Evolutionary conservation across 192 early-diverging fungal genomes (phyloP), one percentile per base, ranked within the genome.

Genomic region (Thamnidium elegans): DNA sequence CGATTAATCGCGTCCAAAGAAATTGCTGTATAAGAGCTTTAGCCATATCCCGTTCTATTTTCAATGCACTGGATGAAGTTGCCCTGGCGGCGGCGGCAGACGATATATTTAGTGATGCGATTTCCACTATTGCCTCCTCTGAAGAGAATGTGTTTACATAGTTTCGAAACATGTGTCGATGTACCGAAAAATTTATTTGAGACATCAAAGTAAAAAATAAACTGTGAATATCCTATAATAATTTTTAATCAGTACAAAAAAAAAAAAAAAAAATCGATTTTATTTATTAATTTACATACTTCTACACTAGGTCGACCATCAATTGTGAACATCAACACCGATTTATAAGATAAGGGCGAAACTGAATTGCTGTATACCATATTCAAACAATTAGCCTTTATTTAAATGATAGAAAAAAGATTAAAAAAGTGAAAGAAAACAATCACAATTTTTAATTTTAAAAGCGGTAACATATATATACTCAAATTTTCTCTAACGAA

Each of bases 271-370:
- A 34, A 55, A 55, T 55, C 30, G 14, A 9, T 10, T 32, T 3
- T 43, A 31, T 32, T 23, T 21, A 15, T 19, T 17, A n/a, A 62
- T 26, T 34, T 50, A 54, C 43, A 62, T 73, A 80, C 83, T 78
- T 81, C 83, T 8, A 74, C 73, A 72, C 79, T 83, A 44, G 83
- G 79, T 46, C 83, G 64, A 17, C 83, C 83, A 15, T 78, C 78
- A 26, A 75, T 75, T 9, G 81, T 85, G 8, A 80, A 79, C 50
- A 76, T 83, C 81, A 85, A 78, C 66, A 69, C 78, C 42, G 68
- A 54, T 11, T 67, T 78, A 30, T 67, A 75, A 9, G 77, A 68
- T 31, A 72, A 71, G 8, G 67, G 59, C 55, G 66, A 58, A n/a
- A 21, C n/a, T 56, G 9, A 4, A 30, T 19, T 56, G 7, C 10